Evolutionary conservation across 768 basidiomycete genomes (phyloP), one percentile per base, ranked within the genome.

Genomic region (Hirschioporus abietinus): DNA sequence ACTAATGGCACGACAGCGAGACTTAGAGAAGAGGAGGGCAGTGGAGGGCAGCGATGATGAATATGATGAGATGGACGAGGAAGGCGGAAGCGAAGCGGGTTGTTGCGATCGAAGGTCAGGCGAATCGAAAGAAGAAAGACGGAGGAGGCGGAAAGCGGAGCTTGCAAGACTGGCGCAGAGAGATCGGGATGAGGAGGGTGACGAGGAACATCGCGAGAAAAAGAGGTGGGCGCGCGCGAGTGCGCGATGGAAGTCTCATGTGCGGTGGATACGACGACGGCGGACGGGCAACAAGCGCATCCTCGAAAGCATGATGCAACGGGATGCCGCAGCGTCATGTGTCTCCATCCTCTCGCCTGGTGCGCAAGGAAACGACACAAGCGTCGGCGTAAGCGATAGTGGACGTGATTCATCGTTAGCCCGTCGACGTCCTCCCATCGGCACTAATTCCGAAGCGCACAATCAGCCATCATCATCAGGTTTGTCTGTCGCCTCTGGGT

Each of bases 241-340:
- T 1, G 86, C 86, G 8, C 82, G 88, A 59, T 93, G 91, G 91
- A 86, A 81, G 69, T 84, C 83, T 1, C 86, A 87, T 64, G 82
- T 85, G 10, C 84, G 86, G 27, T 80, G 84, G 66, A 78, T 84
- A n/a, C 85, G 86, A 8, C 84, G 89, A 42, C 84, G 86, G 63
- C 81, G 91, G 42, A 52, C 42, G 20, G 42, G 42, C 42, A 52
- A 52, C 42, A 52, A 52, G 42, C 42, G 42, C 42, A 52, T 52
- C 20, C 42, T 52, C 42, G 42, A 52, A 20, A 52, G 42, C 42
- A 52, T 52, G 42, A 52, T 52, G 42, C 15, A 52, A 52, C 42
- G 42, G 15, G 42, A 52, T 20, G 42, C 42, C 20, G 42, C 42
- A 20, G 42, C 42, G 12, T 52, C 42, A 20, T 6, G 42, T 20